Percentiles rank a stretch among this genome's conserved stretches.
These are phyloP conservation scores for Pythium graminicola DNA, from an alignment of 352 stramenopile genomes.

Conservation along the genomic window DNA sequence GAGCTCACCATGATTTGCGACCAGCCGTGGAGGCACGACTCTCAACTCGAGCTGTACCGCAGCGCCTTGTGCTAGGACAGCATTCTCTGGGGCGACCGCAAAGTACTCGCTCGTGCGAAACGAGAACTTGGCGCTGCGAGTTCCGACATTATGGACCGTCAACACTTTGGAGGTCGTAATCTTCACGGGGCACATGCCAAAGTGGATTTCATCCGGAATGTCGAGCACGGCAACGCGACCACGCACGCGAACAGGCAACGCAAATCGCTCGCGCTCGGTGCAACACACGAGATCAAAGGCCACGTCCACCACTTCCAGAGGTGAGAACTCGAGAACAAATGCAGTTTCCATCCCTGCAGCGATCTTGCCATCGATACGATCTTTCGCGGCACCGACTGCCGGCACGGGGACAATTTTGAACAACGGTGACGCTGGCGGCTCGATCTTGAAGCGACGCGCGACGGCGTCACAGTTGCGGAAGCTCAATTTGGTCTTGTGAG, in stretches of 20 bases:
- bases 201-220: slow-evolving; percentile 86
- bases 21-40: slow-evolving; percentile 33
- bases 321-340: slow-evolving; percentile 89
- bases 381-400: slow-evolving; percentile 13
- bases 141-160: slow-evolving; percentile 88
- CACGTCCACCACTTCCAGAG: slow-evolving; percentile 88
- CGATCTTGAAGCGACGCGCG: slow-evolving; percentile 85
- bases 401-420: slow-evolving; percentile 64
- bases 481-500: slow-evolving; percentile 69
- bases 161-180: slow-evolving; percentile 69
- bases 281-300: slow-evolving; percentile 87
- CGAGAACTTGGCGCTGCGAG: slow-evolving; percentile 61
- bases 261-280: slow-evolving; percentile 93
- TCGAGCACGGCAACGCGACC: slow-evolving; percentile 82
- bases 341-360: slow-evolving; percentile 91
- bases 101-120: slow-evolving; percentile 63
- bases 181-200: slow-evolving; percentile 86
- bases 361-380: slow-evolving; percentile 68
- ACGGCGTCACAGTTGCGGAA: slow-evolving; percentile 92
- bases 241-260: slow-evolving; percentile 83
- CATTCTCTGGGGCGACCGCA: slow-evolving; percentile 49
- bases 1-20: slow-evolving; percentile 61
- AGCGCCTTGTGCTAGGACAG: slow-evolving; percentile 54
- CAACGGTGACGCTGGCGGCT: slow-evolving; percentile 75
- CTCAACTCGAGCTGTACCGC: slow-evolving; percentile 77